Conservation (phyloP, 1,284 basidiomycete species). For the Malassezia sympodialis region DNA sequence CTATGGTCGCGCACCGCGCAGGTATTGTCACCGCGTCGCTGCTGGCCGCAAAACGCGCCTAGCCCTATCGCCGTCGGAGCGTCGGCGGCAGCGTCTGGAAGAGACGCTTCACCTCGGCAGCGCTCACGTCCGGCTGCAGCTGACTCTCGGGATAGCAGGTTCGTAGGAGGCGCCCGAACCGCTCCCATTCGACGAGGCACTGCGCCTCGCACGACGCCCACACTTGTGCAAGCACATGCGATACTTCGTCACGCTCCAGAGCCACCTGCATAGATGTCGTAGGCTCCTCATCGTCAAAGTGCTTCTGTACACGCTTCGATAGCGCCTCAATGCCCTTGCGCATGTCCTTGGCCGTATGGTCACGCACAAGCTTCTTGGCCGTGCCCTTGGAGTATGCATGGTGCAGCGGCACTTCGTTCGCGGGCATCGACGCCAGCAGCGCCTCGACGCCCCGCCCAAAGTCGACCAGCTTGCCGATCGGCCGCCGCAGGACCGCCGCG, state of each 20-base stretch:
- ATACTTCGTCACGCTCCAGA: constrained; percentile 12
- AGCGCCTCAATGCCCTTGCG: constrained; percentile 71
- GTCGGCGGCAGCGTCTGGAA: constrained; percentile 17
- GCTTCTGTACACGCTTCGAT: constrained; percentile 86
- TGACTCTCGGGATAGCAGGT: constrained; percentile 12
- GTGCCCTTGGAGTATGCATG: constrained; percentile 65
- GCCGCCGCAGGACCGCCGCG: constrained; percentile 72
- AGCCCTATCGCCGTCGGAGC: constrained; percentile 5
- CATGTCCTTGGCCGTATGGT: constrained; percentile 75
- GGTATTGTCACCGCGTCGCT: constrained; percentile 34
- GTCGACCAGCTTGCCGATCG: constrained; percentile 79
- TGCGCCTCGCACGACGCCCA: constrained; percentile 7
- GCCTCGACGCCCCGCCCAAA: constrained; percentile 87
- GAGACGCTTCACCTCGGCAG: constrained; percentile 57
- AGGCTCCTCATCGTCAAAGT: constrained; percentile 54
- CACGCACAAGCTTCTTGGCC: constrained; percentile 74
- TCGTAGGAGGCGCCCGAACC: constrained; percentile 4
- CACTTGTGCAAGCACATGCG: constrained; percentile 13
- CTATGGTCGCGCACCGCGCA: constrained; percentile 38
- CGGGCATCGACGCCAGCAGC: constrained; percentile 67
- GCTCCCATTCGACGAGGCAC: constrained; percentile 7
- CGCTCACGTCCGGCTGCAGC: constrained; percentile 52
- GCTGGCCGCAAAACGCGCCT: constrained; percentile 52
- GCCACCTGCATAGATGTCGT: not conserved
- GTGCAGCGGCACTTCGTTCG: constrained; percentile 69